Base-by-base conservation (phyloP, 164 flowering plant genomes). In the Litsea cubeba region DNA sequence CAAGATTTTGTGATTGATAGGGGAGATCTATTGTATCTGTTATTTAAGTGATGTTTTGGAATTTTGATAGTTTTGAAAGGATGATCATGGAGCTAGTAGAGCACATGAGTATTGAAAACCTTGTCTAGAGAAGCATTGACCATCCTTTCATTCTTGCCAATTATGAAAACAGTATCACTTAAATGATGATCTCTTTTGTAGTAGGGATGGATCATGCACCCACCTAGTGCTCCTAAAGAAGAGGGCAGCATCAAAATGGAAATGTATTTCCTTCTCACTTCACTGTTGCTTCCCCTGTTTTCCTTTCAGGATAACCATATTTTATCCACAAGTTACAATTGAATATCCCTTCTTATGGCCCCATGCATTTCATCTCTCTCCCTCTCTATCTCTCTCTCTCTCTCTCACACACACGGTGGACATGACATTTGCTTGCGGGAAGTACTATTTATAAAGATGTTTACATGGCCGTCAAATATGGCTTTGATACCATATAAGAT, bases 201-300 rank as follows among this genome's bases (percentile, higher is more conserved):
- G 3, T 65, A 65, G 46, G 69, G 24, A 50, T 73, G 24, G 75
- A 50, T 73, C 69, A 73, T 64, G 62, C 49, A 65, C 20, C 75
- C 63, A 15, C 62, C 58, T 73, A 64, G 65, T 65, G 75, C 62
- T 49, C 62, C 74, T 60, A 62, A 63, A 62, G 74, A 72, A 32
- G 68, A 62, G 58, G 68, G 58, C 74, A 72, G 63, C 46, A 49
- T 64, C 10, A 65, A 25, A 18, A 14, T 72, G 15, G 67, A 35
- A 64, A 65, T 72, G 58, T 24, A 62, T 65, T 65, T 50, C 51
- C 30, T 72, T 8, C 65, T 58, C 32, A 63, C 12, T 12, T 63
- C 28, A 63, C 25, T 17, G 62, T 18, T 46, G 49, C n/a, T 22
- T 11, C 10, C 71, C 49, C 8, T 12, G 1, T 24, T 25, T 22